phyloP scores from a whole-genome alignment of 768 basidiomycete species.

The Sarcomyxa edulis region DNA sequence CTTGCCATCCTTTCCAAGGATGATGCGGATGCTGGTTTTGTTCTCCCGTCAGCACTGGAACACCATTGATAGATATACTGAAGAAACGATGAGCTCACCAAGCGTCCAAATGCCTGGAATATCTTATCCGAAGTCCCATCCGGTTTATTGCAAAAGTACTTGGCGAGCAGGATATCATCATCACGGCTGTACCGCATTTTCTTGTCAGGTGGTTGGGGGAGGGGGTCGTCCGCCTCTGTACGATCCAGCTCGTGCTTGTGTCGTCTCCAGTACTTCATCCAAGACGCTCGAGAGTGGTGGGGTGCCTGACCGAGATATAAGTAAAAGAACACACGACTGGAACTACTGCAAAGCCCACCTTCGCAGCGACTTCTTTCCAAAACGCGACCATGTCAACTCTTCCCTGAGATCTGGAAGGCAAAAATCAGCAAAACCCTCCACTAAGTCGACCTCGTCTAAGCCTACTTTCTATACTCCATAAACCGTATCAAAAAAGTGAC shows the following conservation, averaged over 20 bases:
- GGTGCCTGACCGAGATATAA: slow-evolving; percentile 50
- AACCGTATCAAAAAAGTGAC: slow-evolving; percentile 71
- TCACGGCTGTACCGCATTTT: slow-evolving; percentile 81
- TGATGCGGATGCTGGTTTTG: slow-evolving; percentile 87
- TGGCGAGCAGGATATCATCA: slow-evolving; percentile 77
- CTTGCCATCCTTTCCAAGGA: slow-evolving; percentile 95
- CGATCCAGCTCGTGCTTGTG: slow-evolving; percentile 81
- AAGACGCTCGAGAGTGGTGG: slow-evolving; percentile 86
- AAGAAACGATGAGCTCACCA: slow-evolving; percentile 36
- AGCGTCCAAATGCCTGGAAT: slow-evolving; percentile 74
- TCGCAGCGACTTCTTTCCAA: slow-evolving; percentile 72
- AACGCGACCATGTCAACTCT: slow-evolving; percentile 71
- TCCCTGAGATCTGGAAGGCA: slow-evolving; percentile 43
- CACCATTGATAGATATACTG: background rate
- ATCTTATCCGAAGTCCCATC: slow-evolving; percentile 82
- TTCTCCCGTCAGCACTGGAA: background rate
- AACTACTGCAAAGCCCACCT: slow-evolving; percentile 41
- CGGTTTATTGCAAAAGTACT: slow-evolving; percentile 65
- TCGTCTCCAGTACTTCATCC: slow-evolving; percentile 91
- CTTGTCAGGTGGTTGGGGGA: slow-evolving; percentile 77
- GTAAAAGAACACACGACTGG: slow-evolving; percentile 10
- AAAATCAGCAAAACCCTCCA: no score
- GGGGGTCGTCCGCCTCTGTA: slow-evolving; percentile 59
- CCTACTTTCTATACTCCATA: slow-evolving; percentile 72
- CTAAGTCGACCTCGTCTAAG: no score